phyloP scores from a whole-genome alignment of 495 filamentous ascomycete genomes.

The Xylaria grammica region DNA sequence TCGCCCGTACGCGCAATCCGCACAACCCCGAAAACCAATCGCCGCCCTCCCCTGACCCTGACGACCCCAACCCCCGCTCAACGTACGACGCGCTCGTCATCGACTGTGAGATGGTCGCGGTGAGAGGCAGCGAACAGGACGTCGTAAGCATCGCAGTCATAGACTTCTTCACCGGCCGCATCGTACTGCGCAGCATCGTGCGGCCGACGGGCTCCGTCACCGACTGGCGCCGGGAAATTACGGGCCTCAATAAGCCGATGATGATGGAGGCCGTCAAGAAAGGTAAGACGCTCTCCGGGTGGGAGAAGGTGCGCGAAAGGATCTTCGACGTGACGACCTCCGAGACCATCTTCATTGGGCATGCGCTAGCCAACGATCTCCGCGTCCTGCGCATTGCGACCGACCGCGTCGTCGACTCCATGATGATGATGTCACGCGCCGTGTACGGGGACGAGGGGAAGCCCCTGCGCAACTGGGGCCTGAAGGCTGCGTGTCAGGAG shows the following conservation, averaged over 20 bases:
- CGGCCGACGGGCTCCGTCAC: slow-evolving; percentile 42
- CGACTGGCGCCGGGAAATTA: slow-evolving; percentile 47
- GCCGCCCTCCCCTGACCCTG: neutral
- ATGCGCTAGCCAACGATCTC: slow-evolving; percentile 32
- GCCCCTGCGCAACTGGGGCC: slow-evolving; percentile 26
- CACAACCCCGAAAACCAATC: neutral
- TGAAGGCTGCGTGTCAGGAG: slow-evolving; percentile 37
- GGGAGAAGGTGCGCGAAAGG: slow-evolving; percentile 34
- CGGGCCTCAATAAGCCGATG: slow-evolving; percentile 38
- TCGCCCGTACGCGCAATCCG: neutral
- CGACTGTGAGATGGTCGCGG: slow-evolving; percentile 56
- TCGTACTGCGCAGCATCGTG: slow-evolving; percentile 51
- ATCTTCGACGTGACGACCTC: slow-evolving; percentile 47
- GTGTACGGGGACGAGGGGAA: slow-evolving; percentile 25
- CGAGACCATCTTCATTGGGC: slow-evolving; percentile 37
- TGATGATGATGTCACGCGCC: slow-evolving; percentile 29
- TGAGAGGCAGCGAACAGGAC: neutral
- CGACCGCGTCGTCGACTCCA: slow-evolving; percentile 39
- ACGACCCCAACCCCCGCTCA: neutral
- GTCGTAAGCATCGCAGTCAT: slow-evolving; percentile 27
- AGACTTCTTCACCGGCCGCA: slow-evolving; percentile 50
- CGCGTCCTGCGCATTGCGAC: slow-evolving; percentile 36
- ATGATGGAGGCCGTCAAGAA: slow-evolving; percentile 17
- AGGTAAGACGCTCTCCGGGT: slow-evolving; percentile 32
- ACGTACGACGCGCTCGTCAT: slow-evolving; percentile 39